Base-by-base conservation (phyloP, 2,329 filamentous ascomycete species). In the Xylaria sp. region DNA sequence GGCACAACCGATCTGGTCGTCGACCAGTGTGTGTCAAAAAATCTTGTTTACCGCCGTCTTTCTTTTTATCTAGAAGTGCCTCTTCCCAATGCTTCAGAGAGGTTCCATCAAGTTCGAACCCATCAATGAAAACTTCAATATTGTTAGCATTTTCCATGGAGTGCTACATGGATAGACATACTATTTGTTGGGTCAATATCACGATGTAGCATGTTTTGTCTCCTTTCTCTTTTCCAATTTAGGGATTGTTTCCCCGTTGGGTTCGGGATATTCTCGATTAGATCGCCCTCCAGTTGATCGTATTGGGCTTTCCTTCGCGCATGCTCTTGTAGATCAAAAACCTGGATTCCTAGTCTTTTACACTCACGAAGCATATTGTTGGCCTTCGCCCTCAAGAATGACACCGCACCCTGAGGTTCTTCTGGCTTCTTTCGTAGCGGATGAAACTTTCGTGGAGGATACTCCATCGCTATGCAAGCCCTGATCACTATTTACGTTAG, bases 171-270 rank as follows among this genome's bases (percentile, higher is more conserved):
- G 32, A 29, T n/a, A 47, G 25, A 65, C 72, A 47, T 29, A 76
- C 75, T 62, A 44, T 77, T 77, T 1, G 12, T 50, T 12, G 75
- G 74, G 35, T 76, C 74, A 21, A 76, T 69, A 57, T 77, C 75
- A 10, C 71, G 70, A 32, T 77, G 75, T 21, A 76, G 62, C 40
- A 72, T 61, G 10, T 72, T 76, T 62, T 74, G 71, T n/a, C 60
- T 61, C 35, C 74, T 69, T 58, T 63, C 65, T 8, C 60, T 48
- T 40, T 71, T 75, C 60, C 60, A 69, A 21, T 57, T 21, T 10
- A n/a, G 2, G 18, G 9, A 12, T 47, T 4, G 3, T 2, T 37
- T 13, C 6, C 54, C 21, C 6, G 2, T 5, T 1, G 40, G 42
- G 1, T 64, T 60, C 9, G 74, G 67, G 23, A 71, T 10, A 5